A percentile compares a stretch with the other conserved stretches of the same genome.
Evolutionary conservation across 208 protist genomes (phyloP).

Genomic region (Trypanosoma vivax): DNA sequence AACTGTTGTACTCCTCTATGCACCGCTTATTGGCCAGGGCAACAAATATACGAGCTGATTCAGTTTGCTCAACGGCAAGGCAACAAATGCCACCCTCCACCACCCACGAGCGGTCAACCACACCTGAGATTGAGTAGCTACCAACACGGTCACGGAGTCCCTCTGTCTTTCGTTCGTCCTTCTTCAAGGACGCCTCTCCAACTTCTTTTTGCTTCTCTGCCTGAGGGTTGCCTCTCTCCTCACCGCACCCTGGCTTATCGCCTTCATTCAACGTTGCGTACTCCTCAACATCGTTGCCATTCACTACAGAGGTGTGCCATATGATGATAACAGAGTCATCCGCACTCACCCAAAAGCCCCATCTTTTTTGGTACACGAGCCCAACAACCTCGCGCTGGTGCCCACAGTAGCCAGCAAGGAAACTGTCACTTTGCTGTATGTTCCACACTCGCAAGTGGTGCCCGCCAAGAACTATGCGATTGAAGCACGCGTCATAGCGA

Average conservation of each 20-base stretch:
- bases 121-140: constrained; percentile 2
- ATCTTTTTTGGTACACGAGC: constrained; percentile 28
- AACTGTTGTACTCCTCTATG: constrained; percentile 72
- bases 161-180: background rate
- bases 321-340: constrained; percentile 65
- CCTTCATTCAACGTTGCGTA: too few species aligned
- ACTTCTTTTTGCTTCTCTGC: background rate
- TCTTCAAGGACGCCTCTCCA: background rate
- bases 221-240: background rate
- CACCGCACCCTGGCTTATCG: too few species aligned
- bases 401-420: constrained; percentile 44
- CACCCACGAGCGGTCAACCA: constrained; percentile 30
- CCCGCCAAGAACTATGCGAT: constrained; percentile 70
- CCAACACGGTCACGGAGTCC: background rate
- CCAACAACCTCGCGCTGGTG: constrained; percentile 64
- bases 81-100: constrained; percentile 49
- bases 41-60: constrained; percentile 40
- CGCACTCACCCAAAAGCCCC: constrained; percentile 58
- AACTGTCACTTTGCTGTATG: constrained; percentile 25
- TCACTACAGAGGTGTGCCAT: constrained; percentile 27
- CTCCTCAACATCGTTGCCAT: too few species aligned
- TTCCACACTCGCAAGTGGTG: constrained; percentile 67
- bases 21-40: constrained; percentile 33
- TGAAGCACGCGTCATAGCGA: constrained; percentile 58
- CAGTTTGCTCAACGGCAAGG: constrained; percentile 35